Conservation (phyloP, 208 protist species). For the Wallacemonas sp. region DNA sequence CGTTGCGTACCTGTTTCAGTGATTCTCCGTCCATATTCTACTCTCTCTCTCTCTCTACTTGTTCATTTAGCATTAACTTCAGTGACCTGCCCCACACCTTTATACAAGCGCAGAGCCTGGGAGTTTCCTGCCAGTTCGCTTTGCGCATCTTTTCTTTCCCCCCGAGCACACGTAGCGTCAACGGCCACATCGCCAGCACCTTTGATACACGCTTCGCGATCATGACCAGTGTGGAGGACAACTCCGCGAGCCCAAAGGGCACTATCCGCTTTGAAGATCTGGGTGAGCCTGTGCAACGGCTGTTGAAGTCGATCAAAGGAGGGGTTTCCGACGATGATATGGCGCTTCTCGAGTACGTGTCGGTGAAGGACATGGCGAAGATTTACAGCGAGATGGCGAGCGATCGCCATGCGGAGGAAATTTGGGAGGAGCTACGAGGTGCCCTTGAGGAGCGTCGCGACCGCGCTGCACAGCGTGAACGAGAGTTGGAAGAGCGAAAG, state of each 20-base stretch:
- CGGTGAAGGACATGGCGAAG: slow-evolving; percentile 86
- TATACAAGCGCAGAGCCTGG: too few species aligned
- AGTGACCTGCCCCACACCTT: too few species aligned
- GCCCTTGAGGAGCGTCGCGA: slow-evolving; percentile 53
- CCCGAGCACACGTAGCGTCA: too few species aligned
- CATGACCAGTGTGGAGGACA: too few species aligned
- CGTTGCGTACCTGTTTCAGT: too few species aligned
- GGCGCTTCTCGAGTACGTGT: slow-evolving; percentile 77
- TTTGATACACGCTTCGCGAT: too few species aligned
- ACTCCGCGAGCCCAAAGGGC: slow-evolving; percentile 7
- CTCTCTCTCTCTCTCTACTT: slow-evolving; percentile 11
- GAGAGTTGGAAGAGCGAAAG: slow-evolving; percentile 43
- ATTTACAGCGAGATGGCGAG: slow-evolving; percentile 80
- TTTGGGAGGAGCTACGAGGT: slow-evolving; percentile 70
- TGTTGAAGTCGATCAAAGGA: slow-evolving; percentile 65
- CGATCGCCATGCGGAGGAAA: slow-evolving; percentile 63
- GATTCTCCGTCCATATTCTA: not conserved
- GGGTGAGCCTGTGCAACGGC: slow-evolving; percentile 79
- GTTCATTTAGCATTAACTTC: too few species aligned
- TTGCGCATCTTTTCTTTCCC: too few species aligned
- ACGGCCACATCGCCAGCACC: too few species aligned
- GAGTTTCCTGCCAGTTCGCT: too few species aligned
- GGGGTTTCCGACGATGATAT: slow-evolving; percentile 75
- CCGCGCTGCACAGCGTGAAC: slow-evolving; percentile 37
- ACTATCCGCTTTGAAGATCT: slow-evolving; percentile 86